Evolutionary conservation across 352 stramenopile genomes (phyloP).

Genomic region (Thalassiosira livingstoniorum): DNA sequence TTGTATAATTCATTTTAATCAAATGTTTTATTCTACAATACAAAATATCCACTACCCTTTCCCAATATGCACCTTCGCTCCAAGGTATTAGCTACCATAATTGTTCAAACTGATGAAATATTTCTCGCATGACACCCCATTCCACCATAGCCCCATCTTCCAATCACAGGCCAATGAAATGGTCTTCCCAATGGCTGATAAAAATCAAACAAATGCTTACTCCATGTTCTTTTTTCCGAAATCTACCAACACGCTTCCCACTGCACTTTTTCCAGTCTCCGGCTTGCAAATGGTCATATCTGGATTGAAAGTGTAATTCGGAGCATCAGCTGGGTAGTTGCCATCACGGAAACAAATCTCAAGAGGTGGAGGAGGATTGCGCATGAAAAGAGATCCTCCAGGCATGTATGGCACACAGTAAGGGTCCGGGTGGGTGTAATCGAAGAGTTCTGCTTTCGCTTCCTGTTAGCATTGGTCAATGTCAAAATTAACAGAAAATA

Average conservation of each 20-base stretch:
- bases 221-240: conserved; percentile 88
- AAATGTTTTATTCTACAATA: conserved; percentile 8
- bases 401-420: conserved; percentile 99
- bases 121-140: neutral
- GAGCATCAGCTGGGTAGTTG: conserved; percentile 79
- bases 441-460: conserved; percentile 91
- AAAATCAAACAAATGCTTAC: conserved; percentile 53
- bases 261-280: conserved; percentile 74
- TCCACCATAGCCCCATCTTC: neutral
- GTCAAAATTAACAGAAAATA: neutral
- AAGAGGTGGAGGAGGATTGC: conserved; percentile 95
- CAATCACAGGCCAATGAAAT: neutral
- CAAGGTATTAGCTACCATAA: too few relatives aligned
- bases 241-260: conserved; percentile 83
- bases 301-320: conserved; percentile 80
- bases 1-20: too few relatives aligned
- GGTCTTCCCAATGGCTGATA: conserved; percentile 4
- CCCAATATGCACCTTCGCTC: neutral
- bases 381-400: conserved; percentile 98
- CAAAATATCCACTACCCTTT: conserved; percentile 8
- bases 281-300: conserved; percentile 81
- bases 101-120: too few relatives aligned
- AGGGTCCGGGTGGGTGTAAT: conserved; percentile 95
- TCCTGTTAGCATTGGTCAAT: conserved; percentile 89
- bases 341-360: conserved; percentile 90